A percentile compares a stretch with the other conserved stretches of the same genome.
Conservation (phyloP, 345 rosid genomes). For the Jatropha curcas region DNA sequence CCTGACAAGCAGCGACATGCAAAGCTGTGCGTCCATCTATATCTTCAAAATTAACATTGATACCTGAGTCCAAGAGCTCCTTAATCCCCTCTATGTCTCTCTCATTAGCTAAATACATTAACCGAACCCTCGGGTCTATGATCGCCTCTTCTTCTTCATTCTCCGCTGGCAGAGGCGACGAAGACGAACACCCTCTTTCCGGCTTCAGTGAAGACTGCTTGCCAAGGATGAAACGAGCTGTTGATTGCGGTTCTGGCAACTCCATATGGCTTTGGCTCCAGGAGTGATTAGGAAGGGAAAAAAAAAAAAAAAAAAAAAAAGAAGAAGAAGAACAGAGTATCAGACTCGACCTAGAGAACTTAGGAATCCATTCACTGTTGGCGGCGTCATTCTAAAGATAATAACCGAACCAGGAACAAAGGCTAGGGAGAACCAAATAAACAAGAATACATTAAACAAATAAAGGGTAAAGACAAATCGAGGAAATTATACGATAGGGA, state of each 20-base stretch:
- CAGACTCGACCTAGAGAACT: too few relatives aligned
- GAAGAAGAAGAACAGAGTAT: too few relatives aligned
- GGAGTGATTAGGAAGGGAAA: too few relatives aligned
- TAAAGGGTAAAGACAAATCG: too few relatives aligned
- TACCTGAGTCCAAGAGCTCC: conserved; percentile 60
- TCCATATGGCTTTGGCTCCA: conserved; percentile 11
- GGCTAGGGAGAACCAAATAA: too few relatives aligned
- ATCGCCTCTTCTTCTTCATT: conserved; percentile 22
- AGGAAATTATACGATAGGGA: too few relatives aligned
- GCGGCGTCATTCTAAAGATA: too few relatives aligned
- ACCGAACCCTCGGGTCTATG: conserved; percentile 53
- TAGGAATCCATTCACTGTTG: too few relatives aligned
- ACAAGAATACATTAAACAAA: too few relatives aligned
- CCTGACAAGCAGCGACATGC: conserved; percentile 79
- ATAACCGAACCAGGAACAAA: too few relatives aligned
- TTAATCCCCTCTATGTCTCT: conserved; percentile 69
- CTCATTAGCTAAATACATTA: conserved; percentile 77
- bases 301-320: too few relatives aligned
- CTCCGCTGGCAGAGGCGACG: background rate
- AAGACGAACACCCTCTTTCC: conserved; percentile 21
- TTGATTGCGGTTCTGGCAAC: conserved; percentile 29
- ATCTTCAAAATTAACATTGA: conserved; percentile 63
- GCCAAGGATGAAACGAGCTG: conserved; percentile 51
- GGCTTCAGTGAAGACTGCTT: conserved; percentile 67
- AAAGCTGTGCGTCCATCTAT: conserved; percentile 75